Percentiles rank a stretch among this genome's conserved stretches.
Evolutionary conservation across 2,329 filamentous ascomycete genomes (phyloP).

Genomic region (Colletotrichum cuscutae): DNA sequence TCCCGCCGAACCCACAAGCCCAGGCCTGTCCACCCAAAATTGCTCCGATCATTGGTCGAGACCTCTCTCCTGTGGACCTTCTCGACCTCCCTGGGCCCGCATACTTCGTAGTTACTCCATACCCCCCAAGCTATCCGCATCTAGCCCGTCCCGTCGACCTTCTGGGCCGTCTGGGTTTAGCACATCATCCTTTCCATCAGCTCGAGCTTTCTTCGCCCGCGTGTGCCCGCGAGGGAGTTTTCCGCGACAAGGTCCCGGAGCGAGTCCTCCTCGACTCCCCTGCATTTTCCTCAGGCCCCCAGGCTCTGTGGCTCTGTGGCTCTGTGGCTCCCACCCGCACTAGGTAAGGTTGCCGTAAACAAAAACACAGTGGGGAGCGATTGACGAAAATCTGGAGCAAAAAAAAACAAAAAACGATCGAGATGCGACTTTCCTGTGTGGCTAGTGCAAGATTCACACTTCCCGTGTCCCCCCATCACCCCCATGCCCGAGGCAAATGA

Average conservation of each 20-base stretch:
- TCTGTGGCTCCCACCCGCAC: neutral
- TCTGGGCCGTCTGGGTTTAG: neutral
- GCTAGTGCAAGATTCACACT: too few relatives aligned
- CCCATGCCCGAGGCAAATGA: neutral
- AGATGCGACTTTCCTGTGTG: neutral
- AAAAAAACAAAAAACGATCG: neutral
- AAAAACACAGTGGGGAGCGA: neutral
- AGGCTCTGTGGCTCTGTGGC: neutral
- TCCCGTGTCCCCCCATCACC: neutral
- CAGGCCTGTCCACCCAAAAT: neutral
- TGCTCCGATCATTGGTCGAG: conserved; percentile 26
- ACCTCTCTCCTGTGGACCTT: conserved; percentile 2
- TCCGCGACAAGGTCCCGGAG: conserved; percentile 6
- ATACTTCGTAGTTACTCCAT: neutral
- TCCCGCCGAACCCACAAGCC: conserved; percentile 29
- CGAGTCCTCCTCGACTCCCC: conserved; percentile 11
- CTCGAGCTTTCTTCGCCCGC: neutral
- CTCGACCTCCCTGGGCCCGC: conserved; percentile 4
- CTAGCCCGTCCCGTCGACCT: conserved; percentile 11
- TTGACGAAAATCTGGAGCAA: neutral
- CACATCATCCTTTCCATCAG: conserved; percentile 2
- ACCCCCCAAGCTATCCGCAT: conserved; percentile 18
- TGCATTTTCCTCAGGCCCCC: too few relatives aligned
- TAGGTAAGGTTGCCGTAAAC: neutral
- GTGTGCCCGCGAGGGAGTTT: neutral